Conservation (phyloP, 768 basidiomycete species). For the Daedaleopsis nitida region DNA sequence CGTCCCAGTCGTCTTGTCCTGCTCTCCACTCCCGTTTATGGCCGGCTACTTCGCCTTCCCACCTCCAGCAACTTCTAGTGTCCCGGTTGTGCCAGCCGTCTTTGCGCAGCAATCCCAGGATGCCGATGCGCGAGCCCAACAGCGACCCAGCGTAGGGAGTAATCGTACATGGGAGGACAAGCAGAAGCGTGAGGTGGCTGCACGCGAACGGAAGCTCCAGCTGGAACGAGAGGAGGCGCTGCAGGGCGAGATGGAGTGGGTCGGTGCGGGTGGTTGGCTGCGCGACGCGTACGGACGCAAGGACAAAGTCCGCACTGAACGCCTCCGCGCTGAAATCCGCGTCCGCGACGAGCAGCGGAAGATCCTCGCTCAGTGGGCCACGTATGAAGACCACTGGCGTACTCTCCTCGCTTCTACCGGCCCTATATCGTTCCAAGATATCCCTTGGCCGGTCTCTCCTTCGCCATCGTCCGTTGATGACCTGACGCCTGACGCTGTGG, state of each 20-base stretch:
- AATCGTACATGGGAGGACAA: not conserved
- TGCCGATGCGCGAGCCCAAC: not conserved
- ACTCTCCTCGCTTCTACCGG: slow-evolving; percentile 34
- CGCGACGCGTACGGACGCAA: slow-evolving; percentile 51
- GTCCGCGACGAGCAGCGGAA: slow-evolving; percentile 44
- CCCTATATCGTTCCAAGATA: slow-evolving; percentile 47
- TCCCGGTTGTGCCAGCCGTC: not conserved
- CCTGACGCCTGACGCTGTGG: slow-evolving; percentile 43
- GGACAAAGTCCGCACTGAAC: slow-evolving; percentile 52
- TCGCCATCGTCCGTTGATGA: slow-evolving; percentile 26
- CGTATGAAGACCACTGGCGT: slow-evolving; percentile 56
- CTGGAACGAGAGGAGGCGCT: slow-evolving; percentile 45
- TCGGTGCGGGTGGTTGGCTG: slow-evolving; percentile 57
- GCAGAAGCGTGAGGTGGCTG: slow-evolving; percentile 2
- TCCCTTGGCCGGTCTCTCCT: slow-evolving; percentile 62
- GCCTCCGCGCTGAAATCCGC: slow-evolving; percentile 48
- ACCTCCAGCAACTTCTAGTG: not conserved
- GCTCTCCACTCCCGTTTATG: not conserved
- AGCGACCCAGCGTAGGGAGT: not conserved
- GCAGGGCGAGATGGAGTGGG: slow-evolving; percentile 61
- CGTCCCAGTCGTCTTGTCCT: not conserved
- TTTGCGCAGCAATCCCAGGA: not conserved
- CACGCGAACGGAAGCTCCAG: slow-evolving; percentile 25
- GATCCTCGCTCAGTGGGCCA: slow-evolving; percentile 47
- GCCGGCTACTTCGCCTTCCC: slow-evolving; percentile 18